Conservation (phyloP, 495 filamentous ascomycete genomes). For the Penicillium angulare region DNA sequence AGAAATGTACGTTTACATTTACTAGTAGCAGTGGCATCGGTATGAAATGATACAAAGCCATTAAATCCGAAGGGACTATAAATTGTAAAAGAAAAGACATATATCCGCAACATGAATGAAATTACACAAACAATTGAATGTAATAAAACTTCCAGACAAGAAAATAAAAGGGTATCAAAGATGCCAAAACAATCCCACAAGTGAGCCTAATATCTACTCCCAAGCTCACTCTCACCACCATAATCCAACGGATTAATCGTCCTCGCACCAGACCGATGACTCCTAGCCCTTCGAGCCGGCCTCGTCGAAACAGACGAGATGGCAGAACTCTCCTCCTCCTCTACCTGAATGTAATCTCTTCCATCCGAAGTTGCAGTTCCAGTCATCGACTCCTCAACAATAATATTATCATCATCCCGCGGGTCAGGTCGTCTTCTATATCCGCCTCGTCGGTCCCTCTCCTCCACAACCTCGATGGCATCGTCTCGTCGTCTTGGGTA, state of each 20-base stretch:
- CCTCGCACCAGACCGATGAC: conserved; percentile 22
- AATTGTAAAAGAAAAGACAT: no score
- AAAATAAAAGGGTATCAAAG: conserved; percentile 14
- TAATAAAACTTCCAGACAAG: no score
- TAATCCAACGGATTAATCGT: conserved; percentile 27
- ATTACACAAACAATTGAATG: no score
- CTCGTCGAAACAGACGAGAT: conserved; percentile 15
- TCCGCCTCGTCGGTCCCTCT: conserved; percentile 22
- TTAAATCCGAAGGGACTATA: no score
- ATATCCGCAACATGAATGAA: no score
- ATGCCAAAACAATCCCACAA: not conserved
- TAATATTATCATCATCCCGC: conserved; percentile 20
- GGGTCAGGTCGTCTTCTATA: conserved; percentile 20
- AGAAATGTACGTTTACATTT: no score
- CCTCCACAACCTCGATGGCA: conserved; percentile 26
- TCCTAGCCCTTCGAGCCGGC: conserved; percentile 21
- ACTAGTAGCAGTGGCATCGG: no score
- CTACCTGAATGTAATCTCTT: conserved; percentile 27
- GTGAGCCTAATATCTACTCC: not conserved
- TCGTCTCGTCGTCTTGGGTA: conserved; percentile 10
- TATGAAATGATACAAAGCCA: no score
- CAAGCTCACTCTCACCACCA: conserved; percentile 26
- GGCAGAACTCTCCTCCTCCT: conserved; percentile 30
- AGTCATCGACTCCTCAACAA: conserved; percentile 31
- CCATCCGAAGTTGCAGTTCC: conserved; percentile 14